These are phyloP conservation scores for Aspergillus terreus DNA, from an alignment of 2,329 filamentous ascomycete genomes.

Conservation along the genomic window DNA sequence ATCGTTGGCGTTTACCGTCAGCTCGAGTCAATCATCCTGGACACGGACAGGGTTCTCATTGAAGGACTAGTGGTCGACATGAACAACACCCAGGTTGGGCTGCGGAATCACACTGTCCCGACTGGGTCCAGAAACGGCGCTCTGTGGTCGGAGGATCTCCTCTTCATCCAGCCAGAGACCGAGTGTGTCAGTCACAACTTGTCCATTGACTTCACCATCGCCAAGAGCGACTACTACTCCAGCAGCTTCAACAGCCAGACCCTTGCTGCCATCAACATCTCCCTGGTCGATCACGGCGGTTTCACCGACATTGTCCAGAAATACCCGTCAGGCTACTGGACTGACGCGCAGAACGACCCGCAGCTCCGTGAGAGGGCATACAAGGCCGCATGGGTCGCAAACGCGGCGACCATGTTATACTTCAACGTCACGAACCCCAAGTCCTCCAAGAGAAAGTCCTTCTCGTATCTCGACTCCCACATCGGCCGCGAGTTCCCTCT, in stretches of 20 bases:
- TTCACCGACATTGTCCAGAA: not conserved
- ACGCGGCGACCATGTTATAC: slow-evolving; percentile 37
- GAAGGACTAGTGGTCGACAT: slow-evolving; percentile 47
- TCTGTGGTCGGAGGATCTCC: slow-evolving; percentile 46
- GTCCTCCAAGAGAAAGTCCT: slow-evolving; percentile 24
- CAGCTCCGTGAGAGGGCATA: slow-evolving; percentile 40
- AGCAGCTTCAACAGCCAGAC: not conserved
- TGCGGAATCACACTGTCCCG: slow-evolving; percentile 44
- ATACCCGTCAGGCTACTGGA: slow-evolving; percentile 28
- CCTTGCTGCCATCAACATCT: not conserved
- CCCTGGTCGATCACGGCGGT: not conserved
- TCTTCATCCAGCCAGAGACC: slow-evolving; percentile 47
- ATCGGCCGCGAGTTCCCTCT: slow-evolving; percentile 19
- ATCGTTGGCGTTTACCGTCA: slow-evolving; percentile 19
- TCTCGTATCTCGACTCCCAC: not conserved
- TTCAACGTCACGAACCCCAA: slow-evolving; percentile 39
- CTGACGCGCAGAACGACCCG: slow-evolving; percentile 21
- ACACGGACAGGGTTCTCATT: slow-evolving; percentile 29
- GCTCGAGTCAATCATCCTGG: slow-evolving; percentile 30
- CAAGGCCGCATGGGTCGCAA: slow-evolving; percentile 43
- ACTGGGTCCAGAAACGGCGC: slow-evolving; percentile 25
- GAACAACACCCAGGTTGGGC: slow-evolving; percentile 40
- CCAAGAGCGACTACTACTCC: not conserved
- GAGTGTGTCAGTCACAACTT: slow-evolving; percentile 40
- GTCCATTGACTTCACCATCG: slow-evolving; percentile 29